Evolutionary conservation across 306 rosid species (phyloP).

Genomic region (Corylus americana): DNA sequence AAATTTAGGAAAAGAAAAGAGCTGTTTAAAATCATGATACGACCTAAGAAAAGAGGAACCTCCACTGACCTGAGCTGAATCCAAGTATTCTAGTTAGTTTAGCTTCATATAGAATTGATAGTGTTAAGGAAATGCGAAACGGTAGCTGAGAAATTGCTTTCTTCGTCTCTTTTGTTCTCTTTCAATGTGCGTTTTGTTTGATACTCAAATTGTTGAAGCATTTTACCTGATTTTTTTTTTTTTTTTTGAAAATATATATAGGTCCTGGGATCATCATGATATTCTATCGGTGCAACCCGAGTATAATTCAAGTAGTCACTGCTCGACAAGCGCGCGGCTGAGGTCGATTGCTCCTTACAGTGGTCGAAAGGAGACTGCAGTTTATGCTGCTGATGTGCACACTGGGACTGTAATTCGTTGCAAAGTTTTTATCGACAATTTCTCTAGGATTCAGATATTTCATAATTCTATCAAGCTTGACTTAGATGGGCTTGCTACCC

Average conservation of each 20-base stretch:
- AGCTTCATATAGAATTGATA: background rate
- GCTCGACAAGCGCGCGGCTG: conserved; percentile 90
- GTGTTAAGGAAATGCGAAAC: background rate
- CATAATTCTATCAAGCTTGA: conserved; percentile 90
- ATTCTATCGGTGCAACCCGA: conserved; percentile 77
- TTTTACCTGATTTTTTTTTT: background rate
- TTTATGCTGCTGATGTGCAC: conserved; percentile 76
- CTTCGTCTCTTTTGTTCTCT: background rate
- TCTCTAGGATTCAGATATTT: conserved; percentile 85
- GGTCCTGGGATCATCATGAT: conserved; percentile 99
- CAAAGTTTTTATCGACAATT: conserved; percentile 86
- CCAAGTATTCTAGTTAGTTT: background rate
- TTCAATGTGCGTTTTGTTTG: background rate
- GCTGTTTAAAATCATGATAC: background rate
- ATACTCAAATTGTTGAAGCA: background rate
- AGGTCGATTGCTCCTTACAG: conserved; percentile 75
- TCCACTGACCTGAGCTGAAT: background rate
- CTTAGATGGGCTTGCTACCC: conserved; percentile 93
- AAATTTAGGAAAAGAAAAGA: background rate
- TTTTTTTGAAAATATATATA: conserved; percentile 10
- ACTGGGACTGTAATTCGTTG: conserved; percentile 80
- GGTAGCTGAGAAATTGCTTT: background rate
- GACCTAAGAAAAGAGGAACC: conserved; percentile 8
- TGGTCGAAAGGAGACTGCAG: conserved; percentile 95
- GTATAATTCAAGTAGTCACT: conserved; percentile 70